phyloP scores from a whole-genome alignment of 352 stramenopile genomes.

The Phytophthora foliorum region DNA sequence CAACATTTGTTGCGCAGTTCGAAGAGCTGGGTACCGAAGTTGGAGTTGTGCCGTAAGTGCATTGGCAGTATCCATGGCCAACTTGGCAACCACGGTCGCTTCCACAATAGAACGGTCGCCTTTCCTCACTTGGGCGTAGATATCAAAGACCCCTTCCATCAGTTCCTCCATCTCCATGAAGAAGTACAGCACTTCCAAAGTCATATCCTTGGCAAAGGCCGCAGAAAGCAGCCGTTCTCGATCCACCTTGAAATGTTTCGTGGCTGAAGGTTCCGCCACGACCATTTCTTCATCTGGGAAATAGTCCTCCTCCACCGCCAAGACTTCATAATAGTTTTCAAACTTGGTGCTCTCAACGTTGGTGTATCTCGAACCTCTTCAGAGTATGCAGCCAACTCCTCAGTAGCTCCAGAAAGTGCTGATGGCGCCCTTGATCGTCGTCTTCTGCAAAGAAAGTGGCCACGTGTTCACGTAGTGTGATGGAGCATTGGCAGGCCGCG shows the following conservation, averaged over 20 bases:
- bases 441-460: constrained; percentile 8
- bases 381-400: not conserved
- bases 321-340: constrained; percentile 28
- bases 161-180: constrained; percentile 36
- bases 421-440: too few relatives aligned
- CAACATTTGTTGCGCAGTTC: too few relatives aligned
- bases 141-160: constrained; percentile 19
- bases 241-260: too few relatives aligned
- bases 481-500: constrained; percentile 16
- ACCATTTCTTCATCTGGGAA: constrained; percentile 21
- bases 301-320: constrained; percentile 24
- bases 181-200: constrained; percentile 26
- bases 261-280: too few relatives aligned
- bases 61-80: constrained; percentile 21
- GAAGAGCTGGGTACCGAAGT: not conserved
- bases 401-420: constrained; percentile 6
- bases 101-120: constrained; percentile 38
- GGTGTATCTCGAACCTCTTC: too few relatives aligned
- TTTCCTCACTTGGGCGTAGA: constrained; percentile 31
- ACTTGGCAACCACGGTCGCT: constrained; percentile 30
- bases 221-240: too few relatives aligned
- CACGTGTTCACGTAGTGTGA: constrained; percentile 19
- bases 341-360: too few relatives aligned
- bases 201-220: constrained; percentile 31
- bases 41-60: constrained; percentile 8